These are phyloP conservation scores for Penicillium italicum DNA, from an alignment of 2,329 filamentous ascomycete species.

Conservation along the genomic window DNA sequence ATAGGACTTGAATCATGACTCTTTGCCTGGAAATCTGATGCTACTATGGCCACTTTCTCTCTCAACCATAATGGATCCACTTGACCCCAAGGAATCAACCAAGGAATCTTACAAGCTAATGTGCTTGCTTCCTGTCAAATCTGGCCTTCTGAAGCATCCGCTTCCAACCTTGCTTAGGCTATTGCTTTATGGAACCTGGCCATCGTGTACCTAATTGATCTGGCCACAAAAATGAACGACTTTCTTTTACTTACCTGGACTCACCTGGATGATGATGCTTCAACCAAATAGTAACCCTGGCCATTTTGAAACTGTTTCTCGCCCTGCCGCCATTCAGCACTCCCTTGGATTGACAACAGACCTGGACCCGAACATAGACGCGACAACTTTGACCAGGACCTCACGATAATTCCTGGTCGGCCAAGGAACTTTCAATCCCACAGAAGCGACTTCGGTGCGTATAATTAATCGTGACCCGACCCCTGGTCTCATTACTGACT, in stretches of 20 bases:
- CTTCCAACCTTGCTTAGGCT: conserved; percentile 13
- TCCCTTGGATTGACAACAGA: conserved; percentile 5
- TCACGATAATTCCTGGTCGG: not conserved
- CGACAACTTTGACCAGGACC: conserved; percentile 10
- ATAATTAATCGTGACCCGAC: not conserved
- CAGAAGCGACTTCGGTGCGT: conserved; percentile 16
- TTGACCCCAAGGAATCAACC: conserved; percentile 3
- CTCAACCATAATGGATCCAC: conserved; percentile 11
- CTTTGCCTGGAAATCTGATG: conserved; percentile 13
- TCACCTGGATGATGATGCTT: conserved; percentile 7
- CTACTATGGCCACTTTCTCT: conserved; percentile 8
- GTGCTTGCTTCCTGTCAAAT: conserved; percentile 15
- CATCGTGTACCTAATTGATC: conserved; percentile 3
- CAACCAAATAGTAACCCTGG: conserved; percentile 8
- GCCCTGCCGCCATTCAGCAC: not conserved
- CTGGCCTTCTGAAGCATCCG: conserved; percentile 13
- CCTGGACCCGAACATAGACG: conserved; percentile 6
- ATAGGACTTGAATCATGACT: conserved; percentile 13
- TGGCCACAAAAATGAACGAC: conserved; percentile 3
- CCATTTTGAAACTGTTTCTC: not conserved
- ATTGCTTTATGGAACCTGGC: conserved; percentile 14
- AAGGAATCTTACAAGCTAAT: conserved; percentile 17
- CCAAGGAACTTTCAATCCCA: conserved; percentile 6
- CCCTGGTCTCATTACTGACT: conserved; percentile 8
- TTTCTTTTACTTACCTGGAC: conserved; percentile 10